Percentiles rank a stretch among this genome's conserved stretches.
These are phyloP conservation scores for Cucurbitaria berberidis DNA, from an alignment of 2,329 filamentous ascomycete genomes.

Conservation along the genomic window DNA sequence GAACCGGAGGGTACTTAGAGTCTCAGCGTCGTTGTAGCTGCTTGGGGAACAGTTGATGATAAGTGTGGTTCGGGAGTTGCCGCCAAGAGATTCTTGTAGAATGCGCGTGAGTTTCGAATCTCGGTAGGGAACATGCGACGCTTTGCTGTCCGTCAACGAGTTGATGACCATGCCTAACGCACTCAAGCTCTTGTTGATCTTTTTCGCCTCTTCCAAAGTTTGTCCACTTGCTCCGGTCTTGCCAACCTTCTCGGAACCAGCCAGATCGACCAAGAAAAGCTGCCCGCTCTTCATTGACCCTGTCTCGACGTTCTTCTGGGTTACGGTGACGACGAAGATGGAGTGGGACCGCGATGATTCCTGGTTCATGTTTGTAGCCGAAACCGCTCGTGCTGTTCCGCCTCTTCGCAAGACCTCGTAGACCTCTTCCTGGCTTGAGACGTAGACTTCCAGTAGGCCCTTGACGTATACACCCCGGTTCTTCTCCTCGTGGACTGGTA, in stretches of 20 bases:
- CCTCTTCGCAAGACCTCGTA: conserved; percentile 96
- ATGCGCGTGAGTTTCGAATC: conserved; percentile 98
- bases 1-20: conserved; percentile 87
- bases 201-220: conserved; percentile 97
- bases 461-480: conserved; percentile 96
- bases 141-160: conserved; percentile 94
- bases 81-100: conserved; percentile 93
- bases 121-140: conserved; percentile 92
- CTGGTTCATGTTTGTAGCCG: conserved; percentile 98
- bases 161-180: conserved; percentile 99
- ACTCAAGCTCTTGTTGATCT: conserved; percentile 99
- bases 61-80: conserved; percentile 96
- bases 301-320: conserved; percentile 96
- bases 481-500: conserved; percentile 98
- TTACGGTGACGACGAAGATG: conserved; percentile 96
- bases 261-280: conserved; percentile 96
- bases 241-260: conserved; percentile 97
- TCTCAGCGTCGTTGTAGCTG: conserved; percentile 97
- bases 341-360: conserved; percentile 98
- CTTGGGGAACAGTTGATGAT: conserved; percentile 99
- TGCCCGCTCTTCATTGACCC: conserved; percentile 95
- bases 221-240: conserved; percentile 98
- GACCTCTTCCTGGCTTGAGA: conserved; percentile 92
- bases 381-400: conserved; percentile 86
- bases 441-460: conserved; percentile 91